A percentile compares a stretch with the other conserved stretches of the same genome.
Conservation (phyloP, 176 grass and related monocot species). For the Metroxylon sagu region DNA sequence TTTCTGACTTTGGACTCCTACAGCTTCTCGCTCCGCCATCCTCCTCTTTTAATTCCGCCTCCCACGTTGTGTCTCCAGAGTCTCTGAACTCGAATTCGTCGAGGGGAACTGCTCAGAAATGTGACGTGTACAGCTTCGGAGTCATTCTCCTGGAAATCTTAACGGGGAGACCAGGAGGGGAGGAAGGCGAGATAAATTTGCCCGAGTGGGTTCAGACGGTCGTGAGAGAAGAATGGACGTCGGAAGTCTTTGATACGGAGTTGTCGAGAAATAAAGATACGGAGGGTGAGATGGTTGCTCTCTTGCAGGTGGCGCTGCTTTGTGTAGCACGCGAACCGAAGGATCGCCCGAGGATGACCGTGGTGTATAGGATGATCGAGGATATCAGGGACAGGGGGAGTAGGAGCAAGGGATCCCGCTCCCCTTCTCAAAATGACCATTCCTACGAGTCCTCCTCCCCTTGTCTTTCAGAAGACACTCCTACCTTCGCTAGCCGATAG, state of each 20-base stretch:
- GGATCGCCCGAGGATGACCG: conserved; percentile 61
- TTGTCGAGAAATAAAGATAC: conserved; percentile 42
- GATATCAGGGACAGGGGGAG: conserved; percentile 84
- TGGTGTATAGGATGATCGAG: conserved; percentile 89
- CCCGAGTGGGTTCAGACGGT: conserved; percentile 49
- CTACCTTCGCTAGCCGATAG: neutral
- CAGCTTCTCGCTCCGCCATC: conserved; percentile 35
- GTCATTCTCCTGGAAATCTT: conserved; percentile 68
- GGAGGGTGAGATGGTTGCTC: conserved; percentile 84
- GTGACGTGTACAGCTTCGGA: conserved; percentile 67
- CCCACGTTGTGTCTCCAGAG: neutral
- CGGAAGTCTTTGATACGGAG: conserved; percentile 82
- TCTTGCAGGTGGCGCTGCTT: conserved; percentile 83
- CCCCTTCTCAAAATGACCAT: conserved; percentile 32
- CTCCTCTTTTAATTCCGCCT: neutral
- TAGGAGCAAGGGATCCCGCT: conserved; percentile 48
- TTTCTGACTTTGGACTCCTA: conserved; percentile 79
- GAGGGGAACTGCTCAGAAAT: conserved; percentile 21
- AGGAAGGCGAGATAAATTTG: conserved; percentile 30
- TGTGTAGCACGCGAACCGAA: conserved; percentile 40
- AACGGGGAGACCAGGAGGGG: conserved; percentile 42
- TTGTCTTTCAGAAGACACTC: conserved; percentile 49
- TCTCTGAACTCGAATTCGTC: too few species aligned
- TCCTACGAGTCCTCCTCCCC: conserved; percentile 54
- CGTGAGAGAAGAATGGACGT: conserved; percentile 53